Evolutionary conservation across 495 filamentous ascomycete genomes (phyloP), one percentile per base, ranked within the genome.

Genomic region (Penicillium riverlandense): DNA sequence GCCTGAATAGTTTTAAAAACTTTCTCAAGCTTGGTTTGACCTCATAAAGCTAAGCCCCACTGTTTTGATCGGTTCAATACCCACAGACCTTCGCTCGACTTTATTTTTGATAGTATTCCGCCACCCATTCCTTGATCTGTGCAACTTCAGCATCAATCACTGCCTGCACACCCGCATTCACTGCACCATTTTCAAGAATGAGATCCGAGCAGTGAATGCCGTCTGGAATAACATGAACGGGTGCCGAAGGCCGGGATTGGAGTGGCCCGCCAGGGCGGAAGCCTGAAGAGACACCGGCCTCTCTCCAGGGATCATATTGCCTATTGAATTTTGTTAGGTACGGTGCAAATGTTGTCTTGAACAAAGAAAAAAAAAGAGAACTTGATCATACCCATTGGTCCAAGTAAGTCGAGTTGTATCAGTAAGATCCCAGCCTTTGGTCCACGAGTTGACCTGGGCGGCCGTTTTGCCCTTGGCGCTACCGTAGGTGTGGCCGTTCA

Each of bases 271-370:
- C 74, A 1, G 76, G 75, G 4, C 78, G 65, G 49, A 71, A 69
- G 15, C 63, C 61, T 4, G 76, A 76, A 0, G 69, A 74, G 1
- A 82, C 67, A 8, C 66, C 69, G 2, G 74, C 67, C 2, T 73
- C 66, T 29, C 69, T 62, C 80, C 78, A 84, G 12, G 79, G 79
- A 48, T 83, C 79, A 38, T 63, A 79, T 60, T 80, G 67, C 8
- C 68, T 71, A 40, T 29, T 32, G 15, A 38, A 28, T 8, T 15
- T 30, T 34, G n/a, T 43, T 37, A 40, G 37, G 6, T 22, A 0
- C 22, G 2, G 22, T 22, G 22, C 22, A 22, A 22, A 22, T 22
- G 6, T 22, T 22, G 22, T 0, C 4, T 22, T 22, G 22, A 6
- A 6, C 22, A 4, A 6, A 6, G 22, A 40, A 30, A 22, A 38